Evolutionary conservation across 2,329 filamentous ascomycete species (phyloP), one percentile per base, ranked within the genome.

Genomic region (Nannizzia gypsea): DNA sequence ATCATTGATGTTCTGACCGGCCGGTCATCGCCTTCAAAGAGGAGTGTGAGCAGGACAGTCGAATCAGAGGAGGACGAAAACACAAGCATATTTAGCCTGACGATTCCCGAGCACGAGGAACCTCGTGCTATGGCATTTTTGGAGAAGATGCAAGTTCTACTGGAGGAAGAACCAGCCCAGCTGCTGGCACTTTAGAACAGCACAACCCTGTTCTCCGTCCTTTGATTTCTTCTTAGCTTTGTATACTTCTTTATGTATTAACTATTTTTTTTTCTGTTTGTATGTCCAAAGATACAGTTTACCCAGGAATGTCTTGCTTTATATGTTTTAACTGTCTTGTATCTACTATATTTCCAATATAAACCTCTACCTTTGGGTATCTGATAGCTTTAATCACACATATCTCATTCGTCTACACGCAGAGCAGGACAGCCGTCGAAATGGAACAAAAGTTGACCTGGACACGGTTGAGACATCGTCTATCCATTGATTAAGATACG

Each of bases 1-100:
- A 85, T 97, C 57, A 85, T 96, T 66, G 93, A 97, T 70, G 79
- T 96, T 52, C 81, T 96, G 34, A 76, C 83, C 26, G 82, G 79
- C 40, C 77, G 75, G 46, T 64, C 61, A 64, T 38, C 60, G 52
- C 31, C 58, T 65, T 48, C 6, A 22, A 48, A 48, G 17, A 68
- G 65, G 57, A 70, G 66, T 26, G 57, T 63, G 4, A 61, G 66
- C 62, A 3, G 63, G 65, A 79, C 65, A 8, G 38, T 31, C n/a
- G 34, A 28, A 22, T 3, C 15, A 6, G 57, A 62, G 31, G 40
- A 36, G 17, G 60, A 60, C 15, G 9, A 42, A 11, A 40, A 56
- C 11, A 76, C 83, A 59, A 95, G 95, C 71, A 77, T 91, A 0
- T 95, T 97, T 71, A 92, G 84, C 67, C 77, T 99, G 57, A 85